Evolutionary conservation across 306 rosid genomes (phyloP).

Genomic region (Rosa multiflora): DNA sequence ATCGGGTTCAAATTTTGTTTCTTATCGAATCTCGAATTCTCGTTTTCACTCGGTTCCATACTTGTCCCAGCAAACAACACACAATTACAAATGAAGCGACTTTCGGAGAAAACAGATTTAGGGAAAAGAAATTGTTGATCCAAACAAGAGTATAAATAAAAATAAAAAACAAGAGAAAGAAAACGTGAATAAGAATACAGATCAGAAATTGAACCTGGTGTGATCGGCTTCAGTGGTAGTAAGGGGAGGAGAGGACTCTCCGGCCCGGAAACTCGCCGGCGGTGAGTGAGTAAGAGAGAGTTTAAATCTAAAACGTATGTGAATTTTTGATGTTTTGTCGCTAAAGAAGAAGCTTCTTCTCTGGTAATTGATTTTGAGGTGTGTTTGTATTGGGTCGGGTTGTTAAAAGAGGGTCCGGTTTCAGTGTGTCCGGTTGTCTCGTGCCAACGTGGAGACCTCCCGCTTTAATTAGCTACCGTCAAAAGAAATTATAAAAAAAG

Average conservation of each 20-base stretch:
- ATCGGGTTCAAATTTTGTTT: conserved; percentile 6
- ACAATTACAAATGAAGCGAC: background rate
- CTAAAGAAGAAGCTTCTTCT: conserved; percentile 3
- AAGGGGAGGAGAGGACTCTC: background rate
- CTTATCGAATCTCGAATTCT: background rate
- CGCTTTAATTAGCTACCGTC: background rate
- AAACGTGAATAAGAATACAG: background rate
- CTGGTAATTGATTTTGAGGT: background rate
- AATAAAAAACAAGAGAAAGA: background rate
- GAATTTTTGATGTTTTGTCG: background rate
- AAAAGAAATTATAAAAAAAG: too few species aligned
- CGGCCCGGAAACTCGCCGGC: conserved; percentile 9
- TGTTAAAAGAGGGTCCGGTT: background rate
- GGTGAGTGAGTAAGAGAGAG: conserved; percentile 7
- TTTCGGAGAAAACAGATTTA: background rate
- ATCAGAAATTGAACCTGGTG: conserved; percentile 13
- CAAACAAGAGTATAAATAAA: background rate
- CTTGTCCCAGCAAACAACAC: background rate
- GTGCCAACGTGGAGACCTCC: background rate
- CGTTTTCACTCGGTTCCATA: background rate
- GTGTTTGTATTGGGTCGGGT: background rate
- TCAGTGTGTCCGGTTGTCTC: background rate
- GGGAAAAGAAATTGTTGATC: conserved; percentile 8
- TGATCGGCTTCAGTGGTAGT: background rate
- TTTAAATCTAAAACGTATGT: background rate